Percentiles rank a stretch among this genome's conserved stretches.
phyloP scores from a whole-genome alignment of 177 flowering plant species.

The Vitis hybrid region DNA sequence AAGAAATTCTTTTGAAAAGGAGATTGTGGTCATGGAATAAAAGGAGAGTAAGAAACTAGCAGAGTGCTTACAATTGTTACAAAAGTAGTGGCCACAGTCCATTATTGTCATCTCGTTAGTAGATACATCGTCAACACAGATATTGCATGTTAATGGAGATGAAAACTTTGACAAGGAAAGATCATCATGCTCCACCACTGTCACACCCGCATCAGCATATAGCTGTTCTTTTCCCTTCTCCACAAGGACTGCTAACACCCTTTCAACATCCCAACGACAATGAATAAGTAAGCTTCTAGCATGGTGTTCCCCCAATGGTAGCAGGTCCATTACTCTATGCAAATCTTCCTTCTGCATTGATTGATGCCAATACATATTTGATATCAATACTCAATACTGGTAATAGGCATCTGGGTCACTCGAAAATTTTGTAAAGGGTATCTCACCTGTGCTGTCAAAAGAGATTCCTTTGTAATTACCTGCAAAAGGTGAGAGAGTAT shows the following conservation, averaged over 20 bases:
- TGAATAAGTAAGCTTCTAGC: constrained; percentile 80
- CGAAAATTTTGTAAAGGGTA: background rate
- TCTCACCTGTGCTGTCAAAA: constrained; percentile 72
- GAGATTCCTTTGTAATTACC: constrained; percentile 79
- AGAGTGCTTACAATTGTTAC: constrained; percentile 71
- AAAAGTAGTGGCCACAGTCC: constrained; percentile 96
- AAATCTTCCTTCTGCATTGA: constrained; percentile 59
- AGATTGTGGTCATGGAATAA: no score
- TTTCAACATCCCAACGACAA: constrained; percentile 84
- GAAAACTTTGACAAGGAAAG: constrained; percentile 19
- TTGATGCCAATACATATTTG: background rate
- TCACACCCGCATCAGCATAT: constrained; percentile 75
- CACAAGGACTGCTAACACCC: constrained; percentile 56
- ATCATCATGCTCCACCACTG: constrained; percentile 35
- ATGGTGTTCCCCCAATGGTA: constrained; percentile 66
- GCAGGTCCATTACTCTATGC: constrained; percentile 65
- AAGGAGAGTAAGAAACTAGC: background rate
- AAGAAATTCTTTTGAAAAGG: no score
- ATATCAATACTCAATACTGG: background rate
- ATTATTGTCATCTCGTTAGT: constrained; percentile 51
- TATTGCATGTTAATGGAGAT: constrained; percentile 44
- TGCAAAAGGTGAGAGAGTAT: constrained; percentile 23
- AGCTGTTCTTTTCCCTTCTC: constrained; percentile 69
- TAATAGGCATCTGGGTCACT: background rate
- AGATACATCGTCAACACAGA: constrained; percentile 82